Evolutionary conservation across 139 green algal species (phyloP), one percentile per base, ranked within the genome.

Genomic region (Chlorella ohadii): DNA sequence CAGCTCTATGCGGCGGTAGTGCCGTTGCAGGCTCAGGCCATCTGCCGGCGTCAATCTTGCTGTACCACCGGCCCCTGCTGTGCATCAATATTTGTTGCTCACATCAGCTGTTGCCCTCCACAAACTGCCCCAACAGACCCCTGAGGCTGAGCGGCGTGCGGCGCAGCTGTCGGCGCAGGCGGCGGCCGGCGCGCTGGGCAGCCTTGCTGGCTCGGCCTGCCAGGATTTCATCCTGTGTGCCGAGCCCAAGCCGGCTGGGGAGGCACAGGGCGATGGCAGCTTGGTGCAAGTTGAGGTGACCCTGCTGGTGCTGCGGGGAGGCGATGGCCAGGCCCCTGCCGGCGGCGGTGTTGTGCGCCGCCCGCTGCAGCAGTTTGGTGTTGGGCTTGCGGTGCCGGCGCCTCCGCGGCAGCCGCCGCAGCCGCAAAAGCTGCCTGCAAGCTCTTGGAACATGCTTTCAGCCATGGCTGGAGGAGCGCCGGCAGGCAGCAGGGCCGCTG

Each of bases 191-290:
- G 87, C 89, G 23, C 84, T 93, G 38, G 70, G 67, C 39, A 71
- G 7, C 38, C 65, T 94, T 63, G 90, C 90, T 34, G 92, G 93
- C 17, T 47, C 71, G 11, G 55, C 73, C 36, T 97, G 93, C 87
- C 55, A 92, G 25, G 92, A 97, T 64, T 93, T 96, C 65, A 90
- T 96, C 23, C 85, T 96, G 64, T 96, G 91, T 82, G 89, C 91
- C 3, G 39, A 83, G 81, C 41, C 74, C 1, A 36, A 34, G 67
- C 0, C 63, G 68, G 36, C 74, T 63, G 78, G 41, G 28, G 31
- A 55, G 74, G 15, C 66, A 36, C 0, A 67, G 68, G 57, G 70
- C 34, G 36, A 67, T n/a, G 59, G 76, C 76, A 56, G 41, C 64
- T 51, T 76, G 31, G 71, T 91, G 81, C 44, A 85, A n/a, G 86